Base-by-base conservation (phyloP, 768 basidiomycete species). In the Suillus decipiens region DNA sequence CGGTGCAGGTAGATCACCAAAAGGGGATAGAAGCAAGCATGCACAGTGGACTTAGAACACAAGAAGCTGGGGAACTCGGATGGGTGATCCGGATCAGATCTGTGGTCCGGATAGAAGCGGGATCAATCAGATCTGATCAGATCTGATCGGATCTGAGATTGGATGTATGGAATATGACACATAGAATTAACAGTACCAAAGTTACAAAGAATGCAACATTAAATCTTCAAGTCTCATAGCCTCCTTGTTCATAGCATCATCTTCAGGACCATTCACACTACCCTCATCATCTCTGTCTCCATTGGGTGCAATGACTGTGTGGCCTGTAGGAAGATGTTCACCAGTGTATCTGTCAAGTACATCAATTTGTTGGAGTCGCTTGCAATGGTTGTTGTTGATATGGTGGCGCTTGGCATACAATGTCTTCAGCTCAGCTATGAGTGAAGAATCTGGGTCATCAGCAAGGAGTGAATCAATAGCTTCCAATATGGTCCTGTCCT, bases 141-240 rank as follows among this genome's bases (percentile, higher is more conserved):
- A n/a, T n/a, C n/a, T n/a, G n/a, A n/a, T n/a, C n/a, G n/a, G n/a
- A n/a, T n/a, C n/a, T n/a, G n/a, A n/a, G n/a, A n/a, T n/a, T n/a
- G n/a, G n/a, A n/a, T n/a, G n/a, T n/a, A n/a, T n/a, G n/a, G n/a
- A n/a, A n/a, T n/a, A n/a, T n/a, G n/a, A n/a, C n/a, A 48, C 47
- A 48, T 48, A 48, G 47, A 48, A 28, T 28, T 48, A 15, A 48
- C 24, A 28, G 47, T 48, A 48, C 7, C 12, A 48, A 48, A 22
- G n/a, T 47, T 47, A 47, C 45, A 47, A 47, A 22, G 5, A 24
- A 47, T 24, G 22, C 11, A 0, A 47, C 22, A 47, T 7, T 28
- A 48, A 48, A 48, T 48, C 47, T 24, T 48, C 47, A 48, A 48
- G 47, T 28, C 47, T 48, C 24, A 48, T 48, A 5, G 47, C 47